Evolutionary conservation across 192 early-diverging fungal genomes (phyloP).

Genomic region (Spinellus fusiger): DNA sequence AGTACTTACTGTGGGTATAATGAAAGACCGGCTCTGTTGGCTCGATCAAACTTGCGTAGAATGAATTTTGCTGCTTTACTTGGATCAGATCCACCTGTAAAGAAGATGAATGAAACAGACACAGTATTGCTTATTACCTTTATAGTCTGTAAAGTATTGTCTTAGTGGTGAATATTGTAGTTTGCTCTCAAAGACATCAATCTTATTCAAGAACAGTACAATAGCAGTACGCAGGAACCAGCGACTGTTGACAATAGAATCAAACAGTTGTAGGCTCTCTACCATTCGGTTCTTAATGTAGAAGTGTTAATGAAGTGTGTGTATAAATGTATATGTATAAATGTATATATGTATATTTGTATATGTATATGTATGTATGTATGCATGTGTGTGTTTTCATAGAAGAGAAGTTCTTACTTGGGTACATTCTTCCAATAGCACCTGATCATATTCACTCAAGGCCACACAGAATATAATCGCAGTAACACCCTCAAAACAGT

Average conservation of each 20-base stretch:
- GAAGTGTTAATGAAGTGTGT: background rate
- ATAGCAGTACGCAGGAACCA: constrained; percentile 91
- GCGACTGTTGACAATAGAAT: constrained; percentile 86
- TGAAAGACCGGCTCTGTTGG: constrained; percentile 73
- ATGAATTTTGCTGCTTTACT: constrained; percentile 85
- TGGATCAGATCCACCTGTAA: constrained; percentile 59
- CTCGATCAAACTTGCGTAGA: constrained; percentile 82
- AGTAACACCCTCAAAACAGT: constrained; percentile 79
- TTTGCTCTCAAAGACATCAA: constrained; percentile 83
- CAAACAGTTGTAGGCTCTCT: constrained; percentile 86
- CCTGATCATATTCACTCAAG: constrained; percentile 90
- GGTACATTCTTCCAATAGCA: constrained; percentile 75
- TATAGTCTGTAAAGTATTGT: constrained; percentile 86
- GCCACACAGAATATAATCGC: constrained; percentile 94
- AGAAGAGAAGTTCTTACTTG: constrained; percentile 36
- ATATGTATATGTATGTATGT: background rate
- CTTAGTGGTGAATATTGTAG: constrained; percentile 69
- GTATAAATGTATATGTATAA: background rate
- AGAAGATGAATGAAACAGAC: background rate
- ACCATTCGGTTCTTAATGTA: constrained; percentile 79
- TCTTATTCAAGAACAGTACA: constrained; percentile 92
- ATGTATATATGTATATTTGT: background rate
- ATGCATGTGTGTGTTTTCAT: background rate
- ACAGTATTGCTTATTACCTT: constrained; percentile 23
- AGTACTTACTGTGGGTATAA: constrained; percentile 74